A percentile compares a stretch with the other conserved stretches of the same genome.
Conservation (phyloP, 75 land plant species). For the Gnetum montanum region DNA sequence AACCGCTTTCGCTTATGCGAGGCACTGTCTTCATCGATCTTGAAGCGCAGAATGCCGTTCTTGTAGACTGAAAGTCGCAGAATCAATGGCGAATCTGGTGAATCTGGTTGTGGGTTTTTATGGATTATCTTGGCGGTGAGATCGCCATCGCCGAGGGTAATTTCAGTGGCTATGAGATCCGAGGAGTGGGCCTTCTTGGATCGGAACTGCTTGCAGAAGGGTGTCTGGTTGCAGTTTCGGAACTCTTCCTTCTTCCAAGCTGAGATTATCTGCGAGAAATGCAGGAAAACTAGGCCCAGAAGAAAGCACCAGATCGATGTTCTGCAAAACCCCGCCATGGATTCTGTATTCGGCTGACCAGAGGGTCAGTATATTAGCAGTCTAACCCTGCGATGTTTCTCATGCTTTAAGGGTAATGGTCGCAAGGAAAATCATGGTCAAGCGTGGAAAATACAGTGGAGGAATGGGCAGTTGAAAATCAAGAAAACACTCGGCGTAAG, state of each 20-base stretch:
- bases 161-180: conserved; percentile 26
- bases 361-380: too few species aligned
- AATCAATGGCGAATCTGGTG: conserved; percentile 25
- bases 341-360: too few species aligned
- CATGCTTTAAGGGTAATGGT: too few species aligned
- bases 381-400: too few species aligned
- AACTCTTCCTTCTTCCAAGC: conserved; percentile 96
- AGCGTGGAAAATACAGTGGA: too few species aligned
- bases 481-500: too few species aligned
- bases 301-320: too few species aligned
- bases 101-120: not conserved
- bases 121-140: conserved; percentile 51
- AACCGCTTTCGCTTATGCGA: conserved; percentile 47
- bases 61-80: conserved; percentile 56
- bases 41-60: conserved; percentile 59
- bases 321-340: too few species aligned
- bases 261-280: too few species aligned
- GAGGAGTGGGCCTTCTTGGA: conserved; percentile 28
- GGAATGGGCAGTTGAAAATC: too few species aligned
- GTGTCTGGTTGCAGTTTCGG: conserved; percentile 82
- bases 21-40: conserved; percentile 55
- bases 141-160: conserved; percentile 56
- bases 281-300: too few species aligned
- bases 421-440: too few species aligned
- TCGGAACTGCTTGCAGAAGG: conserved; percentile 91